Conservation (phyloP, 148 eudicot genomes). For the Cornus florida region DNA sequence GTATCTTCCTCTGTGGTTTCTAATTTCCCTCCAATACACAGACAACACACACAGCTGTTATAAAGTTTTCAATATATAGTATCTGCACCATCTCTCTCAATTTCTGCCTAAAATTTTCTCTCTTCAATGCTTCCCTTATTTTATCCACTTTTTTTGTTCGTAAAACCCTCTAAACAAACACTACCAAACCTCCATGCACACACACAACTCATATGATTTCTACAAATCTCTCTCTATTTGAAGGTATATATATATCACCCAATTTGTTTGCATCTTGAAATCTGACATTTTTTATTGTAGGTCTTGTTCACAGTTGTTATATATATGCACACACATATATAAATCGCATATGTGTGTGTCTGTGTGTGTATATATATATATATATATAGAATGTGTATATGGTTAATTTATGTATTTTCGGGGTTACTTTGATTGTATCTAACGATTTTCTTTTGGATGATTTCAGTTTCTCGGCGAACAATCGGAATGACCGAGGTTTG, state of each 20-base stretch:
- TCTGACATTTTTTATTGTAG: background rate
- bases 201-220: background rate
- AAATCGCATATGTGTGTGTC: no score
- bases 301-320: background rate
- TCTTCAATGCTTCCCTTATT: background rate
- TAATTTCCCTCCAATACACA: no score
- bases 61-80: no score
- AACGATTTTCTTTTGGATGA: background rate
- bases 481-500: background rate
- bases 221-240: background rate
- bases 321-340: background rate
- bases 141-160: background rate
- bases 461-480: background rate
- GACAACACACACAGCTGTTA: no score
- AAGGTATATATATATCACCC: background rate
- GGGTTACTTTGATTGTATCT: background rate
- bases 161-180: background rate
- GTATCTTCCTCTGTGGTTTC: no score
- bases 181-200: background rate
- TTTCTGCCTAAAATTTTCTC: background rate
- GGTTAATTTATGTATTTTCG: background rate
- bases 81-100: background rate
- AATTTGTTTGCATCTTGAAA: no score
- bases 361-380: background rate
- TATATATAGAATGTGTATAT: background rate